A percentile compares a stretch with the other conserved stretches of the same genome.
Evolutionary conservation across 2,329 filamentous ascomycete genomes (phyloP).

Genomic region (Fusarium coffeatum): DNA sequence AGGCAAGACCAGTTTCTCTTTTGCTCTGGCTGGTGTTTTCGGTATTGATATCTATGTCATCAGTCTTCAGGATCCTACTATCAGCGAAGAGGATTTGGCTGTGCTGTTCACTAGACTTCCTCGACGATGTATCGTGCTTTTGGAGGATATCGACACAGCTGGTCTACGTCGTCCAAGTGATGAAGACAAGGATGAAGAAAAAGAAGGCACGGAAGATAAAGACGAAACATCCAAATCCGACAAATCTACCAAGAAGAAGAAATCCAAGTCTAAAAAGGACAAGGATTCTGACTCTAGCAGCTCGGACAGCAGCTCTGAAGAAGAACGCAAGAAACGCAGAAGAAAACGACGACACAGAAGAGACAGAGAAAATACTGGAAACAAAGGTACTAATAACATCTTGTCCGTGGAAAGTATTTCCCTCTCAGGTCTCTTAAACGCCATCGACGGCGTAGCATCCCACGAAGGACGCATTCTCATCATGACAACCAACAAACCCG

Average conservation of each 20-base stretch:
- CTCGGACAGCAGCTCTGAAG: constrained; percentile 43
- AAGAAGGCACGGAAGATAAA: constrained; percentile 18
- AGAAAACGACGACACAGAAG: constrained; percentile 34
- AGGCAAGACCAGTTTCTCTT: constrained; percentile 76
- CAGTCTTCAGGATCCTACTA: constrained; percentile 63
- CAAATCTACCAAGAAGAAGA: constrained; percentile 31
- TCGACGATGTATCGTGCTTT: constrained; percentile 70
- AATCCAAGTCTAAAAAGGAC: constrained; percentile 47
- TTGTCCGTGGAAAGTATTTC: constrained; percentile 66
- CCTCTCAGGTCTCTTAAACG: constrained; percentile 82
- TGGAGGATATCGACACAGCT: constrained; percentile 77
- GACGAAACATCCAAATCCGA: constrained; percentile 17
- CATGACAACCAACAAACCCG: constrained; percentile 84
- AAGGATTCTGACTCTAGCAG: constrained; percentile 41
- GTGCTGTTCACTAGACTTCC: constrained; percentile 71
- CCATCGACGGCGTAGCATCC: constrained; percentile 83
- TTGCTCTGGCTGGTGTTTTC: constrained; percentile 74
- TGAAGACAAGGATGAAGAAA: constrained; percentile 46
- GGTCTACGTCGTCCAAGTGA: constrained; percentile 62
- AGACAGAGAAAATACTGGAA: constrained; percentile 29
- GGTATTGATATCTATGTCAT: constrained; percentile 75
- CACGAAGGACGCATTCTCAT: constrained; percentile 83
- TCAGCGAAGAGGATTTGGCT: constrained; percentile 72
- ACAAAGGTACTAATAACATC: constrained; percentile 42
- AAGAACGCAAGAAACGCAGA: constrained; percentile 36